Conservation (phyloP, 495 filamentous ascomycete genomes). For the Neurospora sp. region DNA sequence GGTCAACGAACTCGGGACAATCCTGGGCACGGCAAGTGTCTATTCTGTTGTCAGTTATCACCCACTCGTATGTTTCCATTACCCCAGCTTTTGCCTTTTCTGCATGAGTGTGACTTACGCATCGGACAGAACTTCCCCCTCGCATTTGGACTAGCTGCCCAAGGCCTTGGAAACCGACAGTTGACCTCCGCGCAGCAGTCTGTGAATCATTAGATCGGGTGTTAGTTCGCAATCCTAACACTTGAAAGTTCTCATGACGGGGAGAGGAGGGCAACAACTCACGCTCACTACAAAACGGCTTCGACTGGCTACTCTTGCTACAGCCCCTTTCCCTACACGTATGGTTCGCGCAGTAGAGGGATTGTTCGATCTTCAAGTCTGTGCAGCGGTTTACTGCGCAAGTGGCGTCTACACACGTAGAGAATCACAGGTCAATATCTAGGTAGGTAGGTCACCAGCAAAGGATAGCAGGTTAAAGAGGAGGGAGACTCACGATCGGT, state of each 20-base stretch:
- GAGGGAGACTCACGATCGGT: constrained; percentile 13
- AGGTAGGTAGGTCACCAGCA: no score
- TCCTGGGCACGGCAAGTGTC: constrained; percentile 14
- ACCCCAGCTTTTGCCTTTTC: no score
- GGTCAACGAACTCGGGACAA: constrained; percentile 11
- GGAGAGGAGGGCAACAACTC: constrained; percentile 6
- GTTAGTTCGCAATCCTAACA: background rate
- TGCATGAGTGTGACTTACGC: no score
- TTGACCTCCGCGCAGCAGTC: constrained; percentile 7
- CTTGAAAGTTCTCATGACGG: background rate
- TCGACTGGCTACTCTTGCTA: constrained; percentile 4
- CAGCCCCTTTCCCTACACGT: constrained; percentile 22
- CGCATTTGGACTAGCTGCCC: background rate
- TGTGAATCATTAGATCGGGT: background rate
- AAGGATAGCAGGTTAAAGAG: no score
- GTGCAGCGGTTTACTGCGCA: constrained; percentile 15
- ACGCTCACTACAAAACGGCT: constrained; percentile 21
- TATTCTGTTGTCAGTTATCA: no score
- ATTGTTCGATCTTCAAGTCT: constrained; percentile 7
- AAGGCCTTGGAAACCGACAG: constrained; percentile 4
- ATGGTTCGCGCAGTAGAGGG: constrained; percentile 16
- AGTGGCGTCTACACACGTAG: background rate
- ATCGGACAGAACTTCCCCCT: constrained; percentile 9
- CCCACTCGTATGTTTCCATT: no score
- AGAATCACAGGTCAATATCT: no score